phyloP scores from a whole-genome alignment of 2,329 filamentous ascomycete species.

The Aspergillus cejpii region DNA sequence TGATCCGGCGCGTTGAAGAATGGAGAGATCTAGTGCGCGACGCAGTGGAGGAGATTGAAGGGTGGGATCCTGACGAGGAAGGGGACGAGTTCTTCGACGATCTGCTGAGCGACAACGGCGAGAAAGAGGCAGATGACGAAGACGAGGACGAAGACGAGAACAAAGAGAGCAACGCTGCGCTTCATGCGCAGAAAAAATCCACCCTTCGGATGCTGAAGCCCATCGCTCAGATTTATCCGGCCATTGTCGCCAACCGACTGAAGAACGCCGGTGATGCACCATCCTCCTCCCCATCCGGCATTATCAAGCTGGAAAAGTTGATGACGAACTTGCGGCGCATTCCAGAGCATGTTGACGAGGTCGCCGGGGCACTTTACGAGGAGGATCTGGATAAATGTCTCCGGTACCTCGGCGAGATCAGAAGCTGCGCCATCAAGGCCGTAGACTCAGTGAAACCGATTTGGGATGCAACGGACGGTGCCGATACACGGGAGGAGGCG shows the following conservation, averaged over 20 bases:
- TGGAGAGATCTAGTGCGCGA: conserved; percentile 71
- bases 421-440: conserved; percentile 52
- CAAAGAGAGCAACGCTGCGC: conserved; percentile 28
- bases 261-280: conserved; percentile 27
- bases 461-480: conserved; percentile 58
- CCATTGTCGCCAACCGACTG: conserved; percentile 38
- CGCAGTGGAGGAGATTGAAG: conserved; percentile 75
- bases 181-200: conserved; percentile 38
- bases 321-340: conserved; percentile 31
- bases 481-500: conserved; percentile 50
- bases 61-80: conserved; percentile 71
- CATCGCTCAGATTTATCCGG: conserved; percentile 39
- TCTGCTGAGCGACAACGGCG: conserved; percentile 28
- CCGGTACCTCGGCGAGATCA: conserved; percentile 29
- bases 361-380: conserved; percentile 43
- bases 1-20: conserved; percentile 65
- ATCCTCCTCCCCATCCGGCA: conserved; percentile 12
- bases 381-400: conserved; percentile 31
- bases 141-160: conserved; percentile 18
- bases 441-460: conserved; percentile 66
- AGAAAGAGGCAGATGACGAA: conserved; percentile 16
- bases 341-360: conserved; percentile 41
- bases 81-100: conserved; percentile 50
- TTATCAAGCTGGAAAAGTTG: conserved; percentile 32
- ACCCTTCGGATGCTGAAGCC: conserved; percentile 40